These are phyloP conservation scores for Apiospora phragmitis DNA, from an alignment of 2,329 filamentous ascomycete genomes.

Conservation along the genomic window DNA sequence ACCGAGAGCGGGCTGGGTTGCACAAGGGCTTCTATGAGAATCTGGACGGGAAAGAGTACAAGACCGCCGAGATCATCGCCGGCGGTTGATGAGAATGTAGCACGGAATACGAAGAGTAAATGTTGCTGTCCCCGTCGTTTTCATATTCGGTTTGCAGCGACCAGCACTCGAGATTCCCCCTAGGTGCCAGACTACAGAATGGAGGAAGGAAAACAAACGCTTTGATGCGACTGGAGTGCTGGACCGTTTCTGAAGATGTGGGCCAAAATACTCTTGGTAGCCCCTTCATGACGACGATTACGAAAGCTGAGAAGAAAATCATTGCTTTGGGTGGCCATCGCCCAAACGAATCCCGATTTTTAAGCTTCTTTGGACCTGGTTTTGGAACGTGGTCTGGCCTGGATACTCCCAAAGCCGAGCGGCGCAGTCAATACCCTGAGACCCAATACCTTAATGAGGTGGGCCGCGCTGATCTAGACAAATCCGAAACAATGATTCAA, in stretches of 20 bases:
- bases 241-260: background rate
- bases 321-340: background rate
- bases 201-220: background rate
- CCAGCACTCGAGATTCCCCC: background rate
- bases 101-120: background rate
- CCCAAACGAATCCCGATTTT: background rate
- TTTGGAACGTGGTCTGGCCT: background rate
- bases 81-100: slow-evolving; percentile 23
- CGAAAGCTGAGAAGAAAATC: background rate
- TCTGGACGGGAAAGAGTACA: slow-evolving; percentile 25
- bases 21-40: slow-evolving; percentile 42
- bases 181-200: background rate
- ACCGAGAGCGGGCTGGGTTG: slow-evolving; percentile 44
- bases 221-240: background rate
- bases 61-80: slow-evolving; percentile 29
- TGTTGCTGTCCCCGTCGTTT: background rate
- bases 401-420: background rate
- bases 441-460: slow-evolving; percentile 5
- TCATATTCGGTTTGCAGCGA: background rate
- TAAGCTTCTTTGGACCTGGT: background rate
- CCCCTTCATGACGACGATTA: slow-evolving; percentile 2
- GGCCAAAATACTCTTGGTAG: background rate
- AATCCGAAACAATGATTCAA: slow-evolving; percentile 9
- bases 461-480: background rate
- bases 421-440: background rate